Base-by-base conservation (phyloP, 371 early-diverging fungal genomes). In the Gilbertella persicaria region DNA sequence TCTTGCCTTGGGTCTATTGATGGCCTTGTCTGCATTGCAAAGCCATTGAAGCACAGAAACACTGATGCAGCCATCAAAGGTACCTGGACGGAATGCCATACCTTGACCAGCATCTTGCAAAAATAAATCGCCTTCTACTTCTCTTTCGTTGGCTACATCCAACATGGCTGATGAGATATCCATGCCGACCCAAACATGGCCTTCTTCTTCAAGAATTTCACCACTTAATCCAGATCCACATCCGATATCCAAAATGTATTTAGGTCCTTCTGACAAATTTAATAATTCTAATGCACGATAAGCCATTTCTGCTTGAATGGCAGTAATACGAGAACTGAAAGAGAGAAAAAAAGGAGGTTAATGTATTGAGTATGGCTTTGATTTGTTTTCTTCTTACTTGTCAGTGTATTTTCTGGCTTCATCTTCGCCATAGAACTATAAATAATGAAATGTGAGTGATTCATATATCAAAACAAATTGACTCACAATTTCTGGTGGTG, bases 31-130 rank as follows among this genome's bases (percentile, higher is more conserved):
- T 5, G 97, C 97, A 66, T 98, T 97, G 71, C 98, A 97, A 30
- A 99, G 86, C 99, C 99, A 99, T 75, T 99, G 99, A 23, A 99
- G 66, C 1, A 95, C 98, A 14, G 99, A 99, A 20, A 99, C 90
- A 73, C 93, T 85, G 47, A 99, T 95, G 28, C 94, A 95, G 13
- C 97, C 99, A 68, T 99, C 99, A 82, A 99, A 99, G 10, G 91
- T 84, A 54, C 98, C 99, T 0, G 99, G 98, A 26, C 97, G 82
- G 72, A 95, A 99, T 3, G 87, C 90, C 51, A 99, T 64, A 9
- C 98, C 98, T 52, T 95, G 92, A 9, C 99, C 99, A 55, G 97
- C 95, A 73, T 99, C 99, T 62, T 93, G 92, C 42, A 94, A 71
- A 49, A 97, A 90, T 55, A 97, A 73, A 71, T 96, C 97, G 13